Evolutionary conservation across 2,329 filamentous ascomycete genomes (phyloP), one percentile per base, ranked within the genome.

Genomic region (Aspergillus calidoustus): DNA sequence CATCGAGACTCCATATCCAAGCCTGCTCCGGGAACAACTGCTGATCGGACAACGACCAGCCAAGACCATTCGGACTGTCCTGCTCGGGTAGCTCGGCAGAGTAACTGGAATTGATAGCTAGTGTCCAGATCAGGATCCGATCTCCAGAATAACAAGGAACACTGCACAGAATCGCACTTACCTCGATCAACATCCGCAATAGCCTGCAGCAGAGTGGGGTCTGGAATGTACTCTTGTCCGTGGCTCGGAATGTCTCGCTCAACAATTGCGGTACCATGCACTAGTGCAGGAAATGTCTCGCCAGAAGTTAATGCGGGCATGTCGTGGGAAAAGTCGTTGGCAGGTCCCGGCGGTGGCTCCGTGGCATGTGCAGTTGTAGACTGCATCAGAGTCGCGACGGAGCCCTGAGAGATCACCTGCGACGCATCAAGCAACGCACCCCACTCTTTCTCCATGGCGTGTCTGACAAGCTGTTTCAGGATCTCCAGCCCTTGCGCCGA

Each of bases 371-470:
- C n/a, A 2, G 3, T 25, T 48, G 9, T 6, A 7, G 46, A 7
- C 11, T 9, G 15, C 22, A 43, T n/a, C 17, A 50, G 25, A 11
- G 44, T 59, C 9, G 51, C 52, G 9, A 15, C 4, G 3, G 3
- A 7, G 9, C 9, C 31, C 8, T 38, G 31, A 11, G 31, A 38
- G 9, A 15, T 7, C 31, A 38, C 1, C 13, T 38, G 31, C 3
- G 31, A 15, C 8, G 53, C 22, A 17, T 62, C 64, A 2, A 71
- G 57, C 51, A 71, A 66, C 8, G 62, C 60, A 5, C 57, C 63
- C 9, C 70, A 44, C 22, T 72, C 71, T 9, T 68, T 71, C 30
- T 70, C 67, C 64, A 72, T 61, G 0, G 66, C 54, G 17, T 70
- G 57, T 31, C 58, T 65, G 0, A 64, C 58, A 13, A 71, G 22